Evolutionary conservation across 306 rosid genomes (phyloP).

Genomic region (Vigna reflexopilosa): DNA sequence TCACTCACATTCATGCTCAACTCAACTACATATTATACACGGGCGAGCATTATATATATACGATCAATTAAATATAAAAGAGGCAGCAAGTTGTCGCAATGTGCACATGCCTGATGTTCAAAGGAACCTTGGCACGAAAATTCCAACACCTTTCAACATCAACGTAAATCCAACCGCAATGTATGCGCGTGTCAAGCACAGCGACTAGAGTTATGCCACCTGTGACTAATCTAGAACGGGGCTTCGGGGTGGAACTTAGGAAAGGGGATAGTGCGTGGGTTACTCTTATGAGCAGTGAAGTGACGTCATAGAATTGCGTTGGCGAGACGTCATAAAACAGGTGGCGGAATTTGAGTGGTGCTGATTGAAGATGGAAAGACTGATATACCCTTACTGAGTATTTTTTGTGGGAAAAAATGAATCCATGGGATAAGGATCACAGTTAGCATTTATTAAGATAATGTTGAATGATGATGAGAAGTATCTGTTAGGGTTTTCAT

Average conservation of each 20-base stretch:
- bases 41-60: background rate
- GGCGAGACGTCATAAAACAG: background rate
- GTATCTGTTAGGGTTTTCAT: no score
- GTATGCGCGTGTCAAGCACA: fast-evolving
- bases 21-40: conserved; percentile 12
- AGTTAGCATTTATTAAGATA: background rate
- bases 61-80: background rate
- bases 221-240: fast-evolving
- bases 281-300: background rate
- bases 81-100: conserved; percentile 7
- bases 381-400: background rate
- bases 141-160: conserved; percentile 23
- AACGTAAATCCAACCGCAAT: fast-evolving
- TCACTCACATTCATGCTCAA: conserved; percentile 2
- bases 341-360: background rate
- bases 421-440: conserved; percentile 5
- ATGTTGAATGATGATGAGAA: no score
- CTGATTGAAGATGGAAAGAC: background rate
- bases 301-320: conserved; percentile 5
- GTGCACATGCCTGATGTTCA: conserved; percentile 42
- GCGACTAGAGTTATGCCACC: background rate
- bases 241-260: background rate
- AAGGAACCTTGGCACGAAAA: conserved; percentile 48
- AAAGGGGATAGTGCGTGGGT: background rate
- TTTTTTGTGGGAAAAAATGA: background rate